Percentiles rank a stretch among this genome's conserved stretches.
Conservation (phyloP, 371 early-diverging fungal species). For the Mucor lusitanicus region DNA sequence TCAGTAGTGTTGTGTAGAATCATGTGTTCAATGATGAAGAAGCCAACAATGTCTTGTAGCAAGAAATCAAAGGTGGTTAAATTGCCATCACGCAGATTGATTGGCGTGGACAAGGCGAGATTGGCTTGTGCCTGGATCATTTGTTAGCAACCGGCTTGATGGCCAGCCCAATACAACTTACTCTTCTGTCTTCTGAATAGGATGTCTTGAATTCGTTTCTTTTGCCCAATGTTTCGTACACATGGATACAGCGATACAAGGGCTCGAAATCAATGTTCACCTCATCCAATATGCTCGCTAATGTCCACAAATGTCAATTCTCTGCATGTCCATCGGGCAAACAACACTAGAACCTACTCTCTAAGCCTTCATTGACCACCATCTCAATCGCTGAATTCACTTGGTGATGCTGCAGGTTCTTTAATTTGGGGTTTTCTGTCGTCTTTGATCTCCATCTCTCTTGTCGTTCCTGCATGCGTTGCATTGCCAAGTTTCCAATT, state of each 20-base stretch:
- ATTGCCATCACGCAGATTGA: conserved; percentile 66
- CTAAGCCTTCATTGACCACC: conserved; percentile 85
- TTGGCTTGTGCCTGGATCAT: conserved; percentile 71
- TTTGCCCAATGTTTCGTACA: conserved; percentile 89
- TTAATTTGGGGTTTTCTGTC: conserved; percentile 56
- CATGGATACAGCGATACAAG: conserved; percentile 94
- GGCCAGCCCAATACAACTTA: conserved; percentile 27
- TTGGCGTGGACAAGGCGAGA: conserved; percentile 63
- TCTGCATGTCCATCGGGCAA: background rate
- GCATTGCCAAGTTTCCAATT: conserved; percentile 87
- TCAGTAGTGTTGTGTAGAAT: conserved; percentile 88
- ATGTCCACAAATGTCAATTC: background rate
- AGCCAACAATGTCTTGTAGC: conserved; percentile 91
- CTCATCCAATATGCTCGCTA: conserved; percentile 70
- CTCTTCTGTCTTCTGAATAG: conserved; percentile 89
- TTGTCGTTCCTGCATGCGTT: conserved; percentile 72
- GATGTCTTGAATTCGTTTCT: conserved; percentile 83
- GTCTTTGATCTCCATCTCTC: conserved; percentile 62
- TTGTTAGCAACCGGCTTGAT: background rate
- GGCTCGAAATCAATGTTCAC: conserved; percentile 90
- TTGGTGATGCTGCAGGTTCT: conserved; percentile 59
- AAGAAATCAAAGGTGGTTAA: conserved; percentile 71
- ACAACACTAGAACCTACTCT: conserved; percentile 56
- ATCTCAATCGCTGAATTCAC: conserved; percentile 86
- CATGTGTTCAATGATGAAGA: conserved; percentile 93